Evolutionary conservation across 257 asterid genomes (phyloP), one percentile per base, ranked within the genome.

Genomic region (Solanum pimpinellifolium): DNA sequence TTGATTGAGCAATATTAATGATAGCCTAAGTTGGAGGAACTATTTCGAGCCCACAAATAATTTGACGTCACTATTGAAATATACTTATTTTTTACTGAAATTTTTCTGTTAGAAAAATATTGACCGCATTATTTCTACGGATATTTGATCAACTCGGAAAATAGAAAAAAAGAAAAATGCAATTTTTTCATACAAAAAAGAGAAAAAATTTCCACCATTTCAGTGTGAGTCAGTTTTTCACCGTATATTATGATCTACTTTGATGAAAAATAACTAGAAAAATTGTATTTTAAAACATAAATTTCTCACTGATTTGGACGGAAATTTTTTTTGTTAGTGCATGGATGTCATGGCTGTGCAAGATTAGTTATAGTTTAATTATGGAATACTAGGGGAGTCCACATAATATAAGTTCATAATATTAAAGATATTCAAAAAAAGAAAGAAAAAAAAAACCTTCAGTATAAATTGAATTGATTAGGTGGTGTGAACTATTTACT

Each of bases 401-500:
- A 49, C 60, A 72, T 49, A 9, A 18, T 73, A 35, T 10, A 9
- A 20, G 23, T 18, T 18, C 46, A 18, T 33, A 72, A n/a, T 13
- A 29, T 31, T 16, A 33, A 33, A 41, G 21, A 41, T 23, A 23
- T 39, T 12, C 11, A 74, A 11, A 11, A 70, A 11, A 5, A 21
- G 39, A 37, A 6, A 5, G 7, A 37, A 73, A 15, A 20, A 3
- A 10, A 11, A 74, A 75, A 37, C 9, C 16, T 5, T 0, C 3
- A 44, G 15, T 42, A 46, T 18, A 41, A 42, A 46, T 78, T 46
- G 15, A 65, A 78, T 25, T 4, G n/a, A 27, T 78, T 78, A 25
- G 39, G 83, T 77, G 83, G 83, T 42, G 83, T 25, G 83, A 44
- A 44, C 84, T 77, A 77, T 77, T 44, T 44, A 77, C 18, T 25